Percentiles rank a stretch among this genome's conserved stretches.
phyloP scores from a whole-genome alignment of 208 protist species.

The Acanthamoeba lenticulata region DNA sequence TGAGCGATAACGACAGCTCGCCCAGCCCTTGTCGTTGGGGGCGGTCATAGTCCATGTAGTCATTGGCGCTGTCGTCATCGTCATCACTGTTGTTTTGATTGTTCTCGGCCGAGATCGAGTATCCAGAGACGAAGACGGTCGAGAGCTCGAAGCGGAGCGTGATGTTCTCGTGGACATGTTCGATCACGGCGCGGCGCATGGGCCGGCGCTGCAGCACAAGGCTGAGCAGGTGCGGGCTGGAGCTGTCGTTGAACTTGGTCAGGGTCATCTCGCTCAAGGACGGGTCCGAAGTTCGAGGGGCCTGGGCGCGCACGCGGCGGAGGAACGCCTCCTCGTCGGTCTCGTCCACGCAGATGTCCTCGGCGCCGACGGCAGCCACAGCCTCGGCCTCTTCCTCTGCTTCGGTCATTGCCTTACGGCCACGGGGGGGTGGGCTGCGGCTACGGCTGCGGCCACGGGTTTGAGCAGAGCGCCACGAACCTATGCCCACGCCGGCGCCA shows the following conservation, averaged over 20 bases:
- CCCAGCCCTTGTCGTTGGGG: neutral
- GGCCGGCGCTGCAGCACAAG: neutral
- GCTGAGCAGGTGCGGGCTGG: neutral
- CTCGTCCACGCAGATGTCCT: conserved; percentile 9
- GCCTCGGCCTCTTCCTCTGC: neutral
- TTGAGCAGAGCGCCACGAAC: neutral
- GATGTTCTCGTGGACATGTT: neutral
- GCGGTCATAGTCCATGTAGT: neutral
- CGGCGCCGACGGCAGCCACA: neutral
- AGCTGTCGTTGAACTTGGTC: neutral
- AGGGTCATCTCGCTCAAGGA: neutral
- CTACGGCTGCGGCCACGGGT: neutral
- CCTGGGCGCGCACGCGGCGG: neutral
- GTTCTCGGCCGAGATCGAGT: neutral
- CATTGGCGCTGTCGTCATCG: too few relatives aligned
- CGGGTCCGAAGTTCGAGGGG: neutral
- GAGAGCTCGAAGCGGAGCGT: neutral
- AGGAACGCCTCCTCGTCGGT: neutral
- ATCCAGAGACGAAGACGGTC: neutral
- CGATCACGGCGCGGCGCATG: neutral
- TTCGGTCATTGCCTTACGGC: neutral
- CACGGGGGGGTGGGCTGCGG: too few relatives aligned
- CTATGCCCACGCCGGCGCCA: neutral
- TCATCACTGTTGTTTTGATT: neutral
- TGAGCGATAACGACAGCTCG: neutral